phyloP scores from a whole-genome alignment of 306 rosid genomes.

The Cucurbita pepo region DNA sequence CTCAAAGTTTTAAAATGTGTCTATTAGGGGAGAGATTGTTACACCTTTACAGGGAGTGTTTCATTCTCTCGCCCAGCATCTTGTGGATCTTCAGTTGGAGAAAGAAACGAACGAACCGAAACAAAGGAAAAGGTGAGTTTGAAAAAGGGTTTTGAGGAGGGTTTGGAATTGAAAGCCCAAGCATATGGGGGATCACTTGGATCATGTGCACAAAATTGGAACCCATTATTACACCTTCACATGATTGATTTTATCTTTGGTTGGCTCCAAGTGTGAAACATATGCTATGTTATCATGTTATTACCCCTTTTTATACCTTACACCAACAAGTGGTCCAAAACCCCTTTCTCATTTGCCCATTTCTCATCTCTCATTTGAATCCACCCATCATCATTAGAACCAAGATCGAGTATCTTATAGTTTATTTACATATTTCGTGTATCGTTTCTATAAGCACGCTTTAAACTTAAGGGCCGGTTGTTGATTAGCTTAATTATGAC shows the following conservation, averaged over 20 bases:
- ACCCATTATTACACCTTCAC: slow-evolving; percentile 45
- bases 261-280: not conserved
- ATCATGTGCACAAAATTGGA: slow-evolving; percentile 57
- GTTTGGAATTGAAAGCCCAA: not conserved
- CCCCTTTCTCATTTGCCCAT: not conserved
- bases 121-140: no score
- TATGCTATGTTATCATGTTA: slow-evolving; percentile 7
- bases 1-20: no score
- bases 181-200: slow-evolving; percentile 18
- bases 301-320: not conserved
- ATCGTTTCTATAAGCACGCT: not conserved
- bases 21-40: no score
- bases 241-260: slow-evolving; percentile 18
- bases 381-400: not conserved
- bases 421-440: not conserved
- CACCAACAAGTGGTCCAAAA: not conserved
- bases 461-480: not conserved
- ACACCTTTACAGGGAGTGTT: no score
- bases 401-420: no score
- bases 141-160: not conserved
- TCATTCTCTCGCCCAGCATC: no score
- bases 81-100: no score
- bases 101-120: no score
- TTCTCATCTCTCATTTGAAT: not conserved
- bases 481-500: not conserved